Evolutionary conservation across 768 basidiomycete species (phyloP).

Genomic region (Xerocomellus intermedius): DNA sequence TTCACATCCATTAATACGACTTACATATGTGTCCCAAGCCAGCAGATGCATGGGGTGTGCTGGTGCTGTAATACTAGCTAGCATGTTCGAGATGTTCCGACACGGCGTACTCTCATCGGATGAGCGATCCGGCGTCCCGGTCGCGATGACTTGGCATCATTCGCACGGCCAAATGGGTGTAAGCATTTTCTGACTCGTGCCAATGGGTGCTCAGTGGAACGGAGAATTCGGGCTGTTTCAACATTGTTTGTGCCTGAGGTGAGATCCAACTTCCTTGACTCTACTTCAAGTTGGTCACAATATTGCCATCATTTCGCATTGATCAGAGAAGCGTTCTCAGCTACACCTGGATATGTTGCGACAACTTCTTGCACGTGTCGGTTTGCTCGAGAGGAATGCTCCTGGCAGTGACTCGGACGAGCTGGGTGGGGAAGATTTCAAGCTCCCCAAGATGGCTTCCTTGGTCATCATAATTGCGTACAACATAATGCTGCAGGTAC

Average conservation of each 20-base stretch:
- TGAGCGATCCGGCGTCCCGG: too few relatives aligned
- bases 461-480: conserved; percentile 44
- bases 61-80: too few relatives aligned
- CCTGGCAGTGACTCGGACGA: conserved; percentile 13
- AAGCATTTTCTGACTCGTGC: too few relatives aligned
- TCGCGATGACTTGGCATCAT: too few relatives aligned
- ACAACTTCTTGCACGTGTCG: not conserved
- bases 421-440: conserved; percentile 38
- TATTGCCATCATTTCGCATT: not conserved
- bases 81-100: too few relatives aligned
- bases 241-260: not conserved
- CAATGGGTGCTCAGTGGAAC: too few relatives aligned
- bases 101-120: too few relatives aligned
- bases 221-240: not conserved
- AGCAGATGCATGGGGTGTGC: too few relatives aligned
- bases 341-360: conserved; percentile 3
- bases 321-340: not conserved
- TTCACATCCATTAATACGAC: too few relatives aligned
- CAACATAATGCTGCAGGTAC: conserved; percentile 47
- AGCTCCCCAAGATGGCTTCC: conserved; percentile 47
- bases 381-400: not conserved
- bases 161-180: too few relatives aligned
- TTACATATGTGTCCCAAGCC: too few relatives aligned
- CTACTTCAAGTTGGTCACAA: not conserved
- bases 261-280: not conserved